Base-by-base conservation (phyloP, 768 basidiomycete genomes). In the Leccinum broughii region DNA sequence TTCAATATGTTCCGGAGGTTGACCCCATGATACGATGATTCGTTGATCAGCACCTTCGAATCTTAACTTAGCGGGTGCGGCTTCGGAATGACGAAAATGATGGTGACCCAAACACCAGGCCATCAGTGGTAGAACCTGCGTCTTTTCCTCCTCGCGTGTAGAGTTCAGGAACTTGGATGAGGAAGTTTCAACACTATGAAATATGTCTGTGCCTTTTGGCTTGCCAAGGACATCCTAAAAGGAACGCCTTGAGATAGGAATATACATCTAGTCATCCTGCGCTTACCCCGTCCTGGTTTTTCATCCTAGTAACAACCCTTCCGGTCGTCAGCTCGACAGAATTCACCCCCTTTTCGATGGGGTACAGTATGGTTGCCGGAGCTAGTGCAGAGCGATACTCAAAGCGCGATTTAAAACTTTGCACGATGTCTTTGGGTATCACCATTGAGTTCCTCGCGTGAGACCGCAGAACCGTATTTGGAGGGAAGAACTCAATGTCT, bases 101-200 rank as follows among this genome's bases (percentile, higher is more conserved):
- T 64, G 65, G 4, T 56, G 59, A 39, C 73, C 73, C 4, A 76
- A 58, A 55, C 62, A 74, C 68, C 66, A 74, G 8, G 69, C 74
- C 7, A 44, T 14, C 39, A 74, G 54, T 39, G 72, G 74, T 3
- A 72, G 54, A 44, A 17, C 61, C 5, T 6, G 35, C 0, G 2
- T 41, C 2, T 15, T 56, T 32, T 66, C 63, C 35, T 34, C 64
- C 48, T 58, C 58, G 6, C 60, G 64, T 15, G 35, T 0, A 32
- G 70, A 58, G 50, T 73, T 65, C n/a, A 54, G 6, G 28, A 76
- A 63, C 20, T 61, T 57, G 30, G 73, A 71, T 2, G 73, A 69
- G 13, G 71, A 76, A 10, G 68, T 71, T 44, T 64, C 66, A 13
- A 76, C 41, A 13, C 6, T 51, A 58, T 76, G 74, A 20, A 32